A percentile compares a stretch with the other conserved stretches of the same genome.
phyloP scores from a whole-genome alignment of 2,329 filamentous ascomycete species.

The Samsoniella hepiali region DNA sequence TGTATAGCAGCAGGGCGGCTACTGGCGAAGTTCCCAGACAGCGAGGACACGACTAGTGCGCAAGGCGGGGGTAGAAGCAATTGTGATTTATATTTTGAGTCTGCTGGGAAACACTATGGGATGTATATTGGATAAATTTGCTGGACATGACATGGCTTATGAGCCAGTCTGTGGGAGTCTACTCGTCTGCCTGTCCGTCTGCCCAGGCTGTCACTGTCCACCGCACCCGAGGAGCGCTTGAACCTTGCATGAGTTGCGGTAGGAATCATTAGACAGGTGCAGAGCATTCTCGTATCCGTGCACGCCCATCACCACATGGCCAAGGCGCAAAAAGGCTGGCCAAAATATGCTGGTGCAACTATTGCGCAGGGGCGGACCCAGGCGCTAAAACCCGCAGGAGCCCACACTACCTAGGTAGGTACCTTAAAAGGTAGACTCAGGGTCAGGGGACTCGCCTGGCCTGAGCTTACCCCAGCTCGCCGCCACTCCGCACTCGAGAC shows the following conservation, averaged over 20 bases:
- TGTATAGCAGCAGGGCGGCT: conserved; percentile 1
- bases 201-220: neutral
- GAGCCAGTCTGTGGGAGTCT: neutral
- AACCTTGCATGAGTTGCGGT: neutral
- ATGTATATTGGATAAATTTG: neutral
- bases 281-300: conserved; percentile 7
- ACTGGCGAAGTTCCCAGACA: neutral
- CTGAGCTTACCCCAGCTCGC: conserved; percentile 10
- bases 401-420: neutral
- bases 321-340: neutral
- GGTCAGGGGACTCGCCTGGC: conserved; percentile 19
- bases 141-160: neutral
- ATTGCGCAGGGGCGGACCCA: neutral
- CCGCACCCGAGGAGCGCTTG: conserved; percentile 1
- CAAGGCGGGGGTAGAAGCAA: neutral
- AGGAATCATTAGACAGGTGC: neutral
- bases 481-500: conserved; percentile 31
- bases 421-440: neutral
- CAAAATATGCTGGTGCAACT: conserved; percentile 10
- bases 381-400: neutral
- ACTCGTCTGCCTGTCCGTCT: neutral
- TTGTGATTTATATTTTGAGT: neutral
- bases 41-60: neutral
- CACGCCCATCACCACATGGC: neutral
- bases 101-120: neutral